Percentiles rank a stretch among this genome's conserved stretches.
These are phyloP conservation scores for Heritiera fomes DNA, from an alignment of 345 rosid species.

Conservation along the genomic window DNA sequence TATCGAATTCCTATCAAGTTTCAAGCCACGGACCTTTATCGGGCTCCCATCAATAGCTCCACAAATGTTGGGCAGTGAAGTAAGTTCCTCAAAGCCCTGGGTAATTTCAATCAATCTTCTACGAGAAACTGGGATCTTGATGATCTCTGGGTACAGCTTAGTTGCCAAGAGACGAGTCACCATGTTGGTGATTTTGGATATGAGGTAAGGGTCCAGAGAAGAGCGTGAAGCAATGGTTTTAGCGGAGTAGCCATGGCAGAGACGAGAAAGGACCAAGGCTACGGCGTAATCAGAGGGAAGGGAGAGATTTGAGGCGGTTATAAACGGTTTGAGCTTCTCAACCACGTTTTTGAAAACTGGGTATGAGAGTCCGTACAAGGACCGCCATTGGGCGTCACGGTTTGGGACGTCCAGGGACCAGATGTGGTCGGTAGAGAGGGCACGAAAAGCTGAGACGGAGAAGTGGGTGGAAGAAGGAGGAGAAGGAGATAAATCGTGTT, in stretches of 20 bases:
- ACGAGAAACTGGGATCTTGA: conserved; percentile 83
- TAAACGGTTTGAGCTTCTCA: conserved; percentile 82
- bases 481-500: conserved; percentile 37
- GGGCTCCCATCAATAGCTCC: conserved; percentile 91
- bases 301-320: conserved; percentile 85
- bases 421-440: conserved; percentile 87
- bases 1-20: conserved; percentile 35
- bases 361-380: conserved; percentile 82
- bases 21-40: conserved; percentile 54
- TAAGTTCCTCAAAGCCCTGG: conserved; percentile 83
- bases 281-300: conserved; percentile 95
- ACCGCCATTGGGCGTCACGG: conserved; percentile 92
- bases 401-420: conserved; percentile 77
- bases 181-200: conserved; percentile 95
- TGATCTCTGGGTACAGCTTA: conserved; percentile 86
- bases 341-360: conserved; percentile 92
- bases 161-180: conserved; percentile 87
- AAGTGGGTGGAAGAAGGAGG: conserved; percentile 52
- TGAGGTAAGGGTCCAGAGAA: conserved; percentile 81
- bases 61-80: conserved; percentile 88
- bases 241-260: conserved; percentile 77
- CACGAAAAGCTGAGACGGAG: conserved; percentile 85
- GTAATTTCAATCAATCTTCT: conserved; percentile 86
- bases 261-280: conserved; percentile 90
- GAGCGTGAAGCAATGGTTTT: conserved; percentile 70